Conservation (phyloP, 106 monocot genomes). For the Cymbidium sinense region DNA sequence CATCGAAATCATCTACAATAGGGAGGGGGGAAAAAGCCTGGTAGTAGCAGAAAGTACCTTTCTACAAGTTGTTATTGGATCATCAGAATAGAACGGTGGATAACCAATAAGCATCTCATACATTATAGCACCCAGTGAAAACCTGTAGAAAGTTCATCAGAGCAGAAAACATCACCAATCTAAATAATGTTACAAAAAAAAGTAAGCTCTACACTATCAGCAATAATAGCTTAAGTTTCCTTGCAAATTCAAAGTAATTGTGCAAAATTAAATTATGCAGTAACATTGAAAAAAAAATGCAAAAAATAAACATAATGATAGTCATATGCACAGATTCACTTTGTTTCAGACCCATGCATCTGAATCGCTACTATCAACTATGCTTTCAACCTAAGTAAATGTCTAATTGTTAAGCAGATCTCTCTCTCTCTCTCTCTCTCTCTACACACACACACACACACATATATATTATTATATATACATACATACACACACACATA, state of each 20-base stretch:
- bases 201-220: neutral
- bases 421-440: too few species aligned
- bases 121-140: constrained; percentile 97
- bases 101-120: constrained; percentile 99
- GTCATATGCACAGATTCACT: too few species aligned
- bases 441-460: too few species aligned
- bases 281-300: neutral
- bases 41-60: constrained; percentile 39
- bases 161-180: neutral
- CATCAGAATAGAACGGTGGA: constrained; percentile 96
- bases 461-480: too few species aligned
- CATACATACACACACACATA: too few species aligned
- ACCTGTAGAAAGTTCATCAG: constrained; percentile 40
- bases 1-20: neutral
- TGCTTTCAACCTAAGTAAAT: too few species aligned
- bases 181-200: neutral
- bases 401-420: too few species aligned
- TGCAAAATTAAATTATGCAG: neutral
- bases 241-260: neutral
- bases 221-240: neutral
- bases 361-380: too few species aligned
- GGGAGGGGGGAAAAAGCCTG: neutral
- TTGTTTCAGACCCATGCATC: too few species aligned
- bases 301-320: too few species aligned
- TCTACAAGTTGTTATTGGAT: constrained; percentile 94